These are phyloP conservation scores for Rhododendron vialii DNA, from an alignment of 148 eudicot genomes.

Conservation along the genomic window DNA sequence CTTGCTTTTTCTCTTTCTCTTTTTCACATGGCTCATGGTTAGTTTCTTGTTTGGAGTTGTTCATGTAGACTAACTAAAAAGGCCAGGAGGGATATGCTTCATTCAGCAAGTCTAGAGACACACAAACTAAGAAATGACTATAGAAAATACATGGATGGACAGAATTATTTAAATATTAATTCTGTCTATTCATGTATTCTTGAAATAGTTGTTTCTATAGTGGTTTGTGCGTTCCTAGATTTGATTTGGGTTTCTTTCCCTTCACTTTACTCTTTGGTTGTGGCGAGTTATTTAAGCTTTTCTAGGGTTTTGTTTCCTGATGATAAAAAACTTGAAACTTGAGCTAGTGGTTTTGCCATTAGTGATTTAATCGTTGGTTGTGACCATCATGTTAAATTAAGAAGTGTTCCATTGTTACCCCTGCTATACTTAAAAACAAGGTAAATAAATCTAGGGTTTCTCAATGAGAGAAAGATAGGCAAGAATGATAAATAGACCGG, in stretches of 20 bases:
- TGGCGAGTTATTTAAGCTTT: background rate
- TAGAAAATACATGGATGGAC: background rate
- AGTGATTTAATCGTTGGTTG: background rate
- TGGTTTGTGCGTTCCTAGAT: background rate
- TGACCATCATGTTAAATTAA: background rate
- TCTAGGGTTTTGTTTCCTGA: background rate
- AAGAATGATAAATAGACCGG: background rate
- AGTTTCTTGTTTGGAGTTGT: constrained; percentile 6
- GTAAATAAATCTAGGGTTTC: background rate
- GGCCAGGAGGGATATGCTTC: background rate
- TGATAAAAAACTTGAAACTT: background rate
- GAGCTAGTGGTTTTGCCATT: background rate
- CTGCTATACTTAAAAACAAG: background rate
- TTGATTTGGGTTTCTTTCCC: background rate
- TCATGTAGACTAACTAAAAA: background rate
- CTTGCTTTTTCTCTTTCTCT: background rate
- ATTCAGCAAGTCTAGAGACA: background rate
- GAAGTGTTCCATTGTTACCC: background rate
- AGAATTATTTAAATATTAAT: background rate
- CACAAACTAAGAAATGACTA: background rate
- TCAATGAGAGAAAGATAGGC: background rate
- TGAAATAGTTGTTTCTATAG: background rate
- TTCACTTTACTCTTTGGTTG: constrained; percentile 1
- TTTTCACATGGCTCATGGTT: background rate
- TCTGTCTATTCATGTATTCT: background rate